Evolutionary conservation across 83 land plant species (phyloP).

Genomic region (Larix sibirica): DNA sequence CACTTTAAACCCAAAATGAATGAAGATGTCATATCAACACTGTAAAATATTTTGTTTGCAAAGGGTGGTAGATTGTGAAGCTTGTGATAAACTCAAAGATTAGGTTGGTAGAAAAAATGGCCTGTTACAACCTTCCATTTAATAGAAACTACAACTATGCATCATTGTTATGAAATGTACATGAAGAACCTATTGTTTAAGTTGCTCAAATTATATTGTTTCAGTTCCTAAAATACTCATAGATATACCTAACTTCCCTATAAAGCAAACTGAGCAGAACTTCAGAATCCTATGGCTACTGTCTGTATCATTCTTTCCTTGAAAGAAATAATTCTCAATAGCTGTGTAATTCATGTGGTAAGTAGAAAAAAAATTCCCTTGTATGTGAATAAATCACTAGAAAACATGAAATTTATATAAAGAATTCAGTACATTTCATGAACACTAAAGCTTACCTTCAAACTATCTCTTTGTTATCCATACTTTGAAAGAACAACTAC

Average conservation of each 20-base stretch:
- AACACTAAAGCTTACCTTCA: slow-evolving; percentile 55
- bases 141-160: too few species aligned
- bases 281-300: background rate
- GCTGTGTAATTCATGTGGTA: background rate
- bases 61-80: too few species aligned
- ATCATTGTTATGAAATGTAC: too few species aligned
- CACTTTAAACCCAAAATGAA: too few species aligned
- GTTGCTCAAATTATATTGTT: too few species aligned
- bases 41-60: too few species aligned
- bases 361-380: background rate
- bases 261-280: background rate
- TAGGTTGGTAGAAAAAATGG: too few species aligned
- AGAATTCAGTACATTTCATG: background rate
- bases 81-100: too few species aligned
- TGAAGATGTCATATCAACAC: too few species aligned
- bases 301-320: background rate
- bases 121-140: too few species aligned
- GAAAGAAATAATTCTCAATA: background rate
- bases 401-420: background rate
- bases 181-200: too few species aligned
- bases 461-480: slow-evolving; percentile 76
- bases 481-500: slow-evolving; percentile 70
- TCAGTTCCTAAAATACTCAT: too few species aligned
- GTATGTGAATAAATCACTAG: background rate
- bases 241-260: background rate